phyloP scores from a whole-genome alignment of 2,329 filamentous ascomycete species.

The Blastomyces parvus region DNA sequence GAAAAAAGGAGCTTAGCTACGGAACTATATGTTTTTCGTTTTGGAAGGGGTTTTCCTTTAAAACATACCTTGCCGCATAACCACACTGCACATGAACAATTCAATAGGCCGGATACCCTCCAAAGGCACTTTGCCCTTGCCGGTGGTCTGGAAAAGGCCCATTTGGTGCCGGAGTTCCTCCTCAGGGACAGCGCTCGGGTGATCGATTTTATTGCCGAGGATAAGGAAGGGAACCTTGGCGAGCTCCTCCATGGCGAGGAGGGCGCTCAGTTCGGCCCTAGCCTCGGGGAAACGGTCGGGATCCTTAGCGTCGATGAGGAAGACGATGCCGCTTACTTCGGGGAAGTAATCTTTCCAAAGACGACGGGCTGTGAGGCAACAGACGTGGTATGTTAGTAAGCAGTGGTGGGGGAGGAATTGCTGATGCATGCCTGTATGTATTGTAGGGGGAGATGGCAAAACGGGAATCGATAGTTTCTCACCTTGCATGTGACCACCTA shows the following conservation, averaged over 20 bases:
- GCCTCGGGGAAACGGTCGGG: constrained; percentile 88
- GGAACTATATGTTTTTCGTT: background rate
- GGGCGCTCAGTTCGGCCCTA: constrained; percentile 92
- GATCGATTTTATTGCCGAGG: constrained; percentile 98
- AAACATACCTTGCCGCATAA: constrained; percentile 79
- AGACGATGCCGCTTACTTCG: constrained; percentile 92
- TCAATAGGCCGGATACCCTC: constrained; percentile 93
- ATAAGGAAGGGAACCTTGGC: constrained; percentile 92
- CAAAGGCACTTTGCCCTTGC: constrained; percentile 86
- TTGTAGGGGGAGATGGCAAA: background rate
- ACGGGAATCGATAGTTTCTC: constrained; percentile 14
- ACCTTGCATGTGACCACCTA: constrained; percentile 88
- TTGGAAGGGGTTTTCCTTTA: background rate
- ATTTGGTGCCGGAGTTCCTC: constrained; percentile 88
- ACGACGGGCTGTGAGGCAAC: constrained; percentile 56
- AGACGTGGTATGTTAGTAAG: background rate
- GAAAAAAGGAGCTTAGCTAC: constrained; percentile 11
- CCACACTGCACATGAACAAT: constrained; percentile 98
- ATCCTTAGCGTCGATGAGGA: constrained; percentile 96
- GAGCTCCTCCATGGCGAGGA: constrained; percentile 94
- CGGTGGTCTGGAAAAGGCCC: constrained; percentile 90
- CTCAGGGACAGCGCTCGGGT: constrained; percentile 89
- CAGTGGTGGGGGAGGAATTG: background rate
- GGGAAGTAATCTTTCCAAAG: constrained; percentile 97
- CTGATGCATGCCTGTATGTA: background rate